Evolutionary conservation across 441 rosid genomes (phyloP), one percentile per base, ranked within the genome.

Genomic region (Syzygium syzygioides): DNA sequence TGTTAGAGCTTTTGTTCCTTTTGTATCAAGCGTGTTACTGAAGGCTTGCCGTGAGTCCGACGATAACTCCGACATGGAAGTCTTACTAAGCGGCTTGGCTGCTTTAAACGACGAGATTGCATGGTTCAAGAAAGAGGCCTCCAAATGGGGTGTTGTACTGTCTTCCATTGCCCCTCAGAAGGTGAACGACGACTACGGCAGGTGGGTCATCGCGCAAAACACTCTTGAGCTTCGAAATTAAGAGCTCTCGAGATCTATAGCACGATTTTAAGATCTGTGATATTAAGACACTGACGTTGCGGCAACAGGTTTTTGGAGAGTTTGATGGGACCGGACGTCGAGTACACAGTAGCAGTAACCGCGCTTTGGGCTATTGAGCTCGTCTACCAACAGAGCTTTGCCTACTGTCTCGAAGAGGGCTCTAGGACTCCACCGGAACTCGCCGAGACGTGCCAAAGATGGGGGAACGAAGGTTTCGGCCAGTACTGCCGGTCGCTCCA

Each of bases 351-450:
- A 89, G 94, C 94, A 19, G 80, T 93, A 84, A 92, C 96, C 13
- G 96, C 94, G 32, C 93, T 94, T 30, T 96, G 97, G 98, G 95
- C 95, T 37, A 95, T 94, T 5, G 97, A 95, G 91, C 91, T 95
- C 3, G 95, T 93, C 86, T 95, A 95, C 90, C 96, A 93, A 89
- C 95, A 92, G 93, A 94, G 97, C 89, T 95, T 95, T 41, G 94
- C 94, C 25, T 93, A 91, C 86, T 95, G 97, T 92, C 90, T 95
- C 55, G 96, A 91, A 71, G 93, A 91, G 30, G 95, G 92, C 88
- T 88, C 88, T 64, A 93, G 89, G 32, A 92, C 94, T 71, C 94
- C 96, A 10, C 48, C 87, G 3, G 95, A 94, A 57, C 87, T 95
- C 8, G 89, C 66, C 26, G 91, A 92, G 76, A 92, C 96, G 62